Base-by-base conservation (phyloP, 805 yeast genomes). In the Grigorovia transvaalensis region DNA sequence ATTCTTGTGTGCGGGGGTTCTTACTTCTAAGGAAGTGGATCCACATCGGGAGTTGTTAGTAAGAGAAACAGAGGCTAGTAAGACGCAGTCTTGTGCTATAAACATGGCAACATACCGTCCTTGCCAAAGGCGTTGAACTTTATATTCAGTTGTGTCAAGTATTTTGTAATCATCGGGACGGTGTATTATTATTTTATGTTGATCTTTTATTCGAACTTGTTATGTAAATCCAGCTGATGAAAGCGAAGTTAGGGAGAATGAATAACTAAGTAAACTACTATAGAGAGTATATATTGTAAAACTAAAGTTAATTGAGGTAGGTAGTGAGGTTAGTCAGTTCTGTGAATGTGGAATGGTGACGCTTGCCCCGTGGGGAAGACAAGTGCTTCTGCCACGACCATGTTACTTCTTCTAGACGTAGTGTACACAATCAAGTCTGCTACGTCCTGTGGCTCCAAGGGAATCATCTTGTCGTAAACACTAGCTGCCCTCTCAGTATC, bases 351-450 rank as follows among this genome's bases (percentile, higher is more conserved):
- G 58, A 74, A 70, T 8, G 95, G 81, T 53, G 86, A 77, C 4
- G 95, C 96, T 73, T 90, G 97, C 72, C 85, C 83, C 46, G 82
- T 77, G 17, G 96, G 87, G 72, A 89, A 87, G 12, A 91, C 82
- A 65, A 90, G 74, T 17, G 88, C 74, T 65, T 89, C 95, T 2
- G 85, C 85, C 61, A 81, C 67, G 3, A 80, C 85, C 0, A 83
- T 78, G 61, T 79, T 80, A 53, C 70, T 70, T 58, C 72, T 76
- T 71, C 85, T 77, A 1, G 84, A 72, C 33, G 80, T 71, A 2
- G 79, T 77, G 57, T 78, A 81, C 5, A 78, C 79, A 59, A 80
- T 78, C 54, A 79, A 59, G 55, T 81, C 85, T 5, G 85, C 84
- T 58, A 80, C 74, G 59, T 81, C 85, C 38, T 72, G 78, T 2